phyloP scores from a whole-genome alignment of 2,329 filamentous ascomycete species.

The Setomelanomma holmii region DNA sequence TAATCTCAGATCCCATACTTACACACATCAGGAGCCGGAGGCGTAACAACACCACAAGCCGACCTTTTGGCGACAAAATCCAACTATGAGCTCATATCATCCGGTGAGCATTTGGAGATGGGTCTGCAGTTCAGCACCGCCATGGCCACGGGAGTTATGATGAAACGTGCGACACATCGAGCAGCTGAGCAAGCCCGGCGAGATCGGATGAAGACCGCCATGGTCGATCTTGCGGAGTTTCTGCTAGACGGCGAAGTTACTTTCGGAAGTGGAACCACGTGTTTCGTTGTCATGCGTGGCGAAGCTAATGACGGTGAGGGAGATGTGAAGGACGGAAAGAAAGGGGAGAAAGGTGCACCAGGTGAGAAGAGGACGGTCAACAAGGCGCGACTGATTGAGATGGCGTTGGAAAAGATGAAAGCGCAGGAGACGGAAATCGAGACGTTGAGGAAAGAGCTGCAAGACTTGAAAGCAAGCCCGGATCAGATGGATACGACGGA shows the following conservation, averaged over 20 bases:
- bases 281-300: conserved; percentile 37
- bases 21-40: conserved; percentile 24
- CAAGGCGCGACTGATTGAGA: conserved; percentile 39
- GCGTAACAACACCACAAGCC: conserved; percentile 35
- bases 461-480: conserved; percentile 19
- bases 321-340: conserved; percentile 7
- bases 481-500: conserved; percentile 36
- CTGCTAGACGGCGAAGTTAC: conserved; percentile 40
- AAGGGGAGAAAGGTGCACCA: conserved; percentile 12
- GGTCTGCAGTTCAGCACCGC: conserved; percentile 41
- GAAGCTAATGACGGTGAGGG: conserved; percentile 2
- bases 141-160: conserved; percentile 43
- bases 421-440: conserved; percentile 39
- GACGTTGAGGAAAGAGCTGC: conserved; percentile 32
- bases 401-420: conserved; percentile 41
- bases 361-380: conserved; percentile 39
- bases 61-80: conserved; percentile 38
- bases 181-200: conserved; percentile 41
- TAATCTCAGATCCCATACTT: background rate
- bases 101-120: conserved; percentile 40
- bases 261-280: conserved; percentile 39
- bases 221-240: conserved; percentile 40
- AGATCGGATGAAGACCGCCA: conserved; percentile 42
- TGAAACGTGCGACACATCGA: conserved; percentile 41
- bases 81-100: conserved; percentile 41